phyloP scores from a whole-genome alignment of 495 filamentous ascomycete genomes.

The Lophium mytilinum region DNA sequence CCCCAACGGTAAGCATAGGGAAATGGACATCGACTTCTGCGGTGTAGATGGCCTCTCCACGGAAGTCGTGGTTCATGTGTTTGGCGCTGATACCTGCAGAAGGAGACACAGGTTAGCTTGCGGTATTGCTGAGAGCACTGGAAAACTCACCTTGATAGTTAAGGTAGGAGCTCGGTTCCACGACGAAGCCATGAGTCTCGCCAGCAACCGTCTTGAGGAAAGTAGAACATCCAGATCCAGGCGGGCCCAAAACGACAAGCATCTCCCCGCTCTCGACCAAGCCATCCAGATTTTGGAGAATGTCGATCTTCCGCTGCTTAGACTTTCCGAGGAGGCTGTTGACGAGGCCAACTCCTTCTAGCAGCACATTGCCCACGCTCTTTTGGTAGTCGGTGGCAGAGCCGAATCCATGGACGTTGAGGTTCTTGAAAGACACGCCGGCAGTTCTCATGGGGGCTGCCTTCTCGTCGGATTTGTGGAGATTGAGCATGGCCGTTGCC shows the following conservation, averaged over 20 bases:
- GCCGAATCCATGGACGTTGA: constrained; percentile 45
- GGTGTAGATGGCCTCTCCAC: constrained; percentile 41
- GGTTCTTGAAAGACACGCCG: constrained; percentile 39
- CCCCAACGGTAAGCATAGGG: constrained; percentile 34
- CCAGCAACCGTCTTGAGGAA: constrained; percentile 66
- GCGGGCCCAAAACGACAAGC: constrained; percentile 70
- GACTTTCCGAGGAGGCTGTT: constrained; percentile 37
- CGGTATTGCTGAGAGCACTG: not conserved
- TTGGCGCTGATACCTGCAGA: constrained; percentile 30
- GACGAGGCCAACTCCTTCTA: constrained; percentile 28
- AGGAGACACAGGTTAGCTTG: not conserved
- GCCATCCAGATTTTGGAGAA: constrained; percentile 65
- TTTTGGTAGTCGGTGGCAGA: constrained; percentile 42
- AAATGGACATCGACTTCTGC: constrained; percentile 40
- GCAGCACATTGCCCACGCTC: constrained; percentile 34
- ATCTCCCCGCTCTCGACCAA: constrained; percentile 69
- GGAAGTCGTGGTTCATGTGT: constrained; percentile 36
- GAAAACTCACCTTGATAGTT: constrained; percentile 33
- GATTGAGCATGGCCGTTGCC: constrained; percentile 43
- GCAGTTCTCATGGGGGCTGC: constrained; percentile 30
- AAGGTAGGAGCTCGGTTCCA: constrained; percentile 31
- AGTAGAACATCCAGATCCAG: constrained; percentile 62
- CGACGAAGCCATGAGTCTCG: constrained; percentile 48
- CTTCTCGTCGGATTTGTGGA: constrained; percentile 27
- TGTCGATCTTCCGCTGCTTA: constrained; percentile 54